phyloP scores from a whole-genome alignment of 1,139 yeast genomes.

The Taiozyma sp. region DNA sequence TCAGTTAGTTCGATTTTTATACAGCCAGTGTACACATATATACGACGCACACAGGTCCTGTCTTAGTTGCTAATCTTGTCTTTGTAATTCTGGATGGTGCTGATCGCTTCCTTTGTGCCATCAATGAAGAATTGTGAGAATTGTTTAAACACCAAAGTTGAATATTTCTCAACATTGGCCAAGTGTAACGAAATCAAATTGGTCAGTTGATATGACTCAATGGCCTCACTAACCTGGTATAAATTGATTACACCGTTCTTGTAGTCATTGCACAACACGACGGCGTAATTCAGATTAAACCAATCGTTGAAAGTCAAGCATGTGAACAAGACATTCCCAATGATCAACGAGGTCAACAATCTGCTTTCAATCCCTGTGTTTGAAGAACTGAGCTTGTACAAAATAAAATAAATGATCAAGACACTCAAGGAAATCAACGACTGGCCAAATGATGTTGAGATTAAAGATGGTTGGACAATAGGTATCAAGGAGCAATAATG shows the following conservation, averaged over 20 bases:
- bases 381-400: slow-evolving; percentile 6
- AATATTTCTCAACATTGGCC: slow-evolving; percentile 5
- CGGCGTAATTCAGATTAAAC: slow-evolving; percentile 19
- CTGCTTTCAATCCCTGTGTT: slow-evolving; percentile 19
- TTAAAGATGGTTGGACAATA: slow-evolving; percentile 19
- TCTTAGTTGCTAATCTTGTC: background rate
- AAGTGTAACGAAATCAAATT: slow-evolving; percentile 5
- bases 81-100: slow-evolving; percentile 4
- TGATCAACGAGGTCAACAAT: slow-evolving; percentile 15
- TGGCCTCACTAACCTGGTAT: slow-evolving; percentile 19
- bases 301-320: slow-evolving; percentile 19
- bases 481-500: slow-evolving; percentile 20
- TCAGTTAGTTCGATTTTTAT: background rate
- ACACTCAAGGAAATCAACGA: slow-evolving; percentile 14
- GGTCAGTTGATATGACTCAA: slow-evolving; percentile 15
- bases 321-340: slow-evolving; percentile 17
- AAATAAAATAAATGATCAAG: slow-evolving; percentile 7
- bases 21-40: background rate
- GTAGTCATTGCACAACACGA: slow-evolving; percentile 23
- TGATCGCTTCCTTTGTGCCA: slow-evolving; percentile 11
- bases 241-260: slow-evolving; percentile 21
- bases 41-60: too few relatives aligned
- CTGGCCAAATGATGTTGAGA: slow-evolving; percentile 22
- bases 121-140: slow-evolving; percentile 10
- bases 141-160: slow-evolving; percentile 14